Percentiles rank a stretch among this genome's conserved stretches.
phyloP scores from a whole-genome alignment of 768 basidiomycete species.

The Mycena polygramma region DNA sequence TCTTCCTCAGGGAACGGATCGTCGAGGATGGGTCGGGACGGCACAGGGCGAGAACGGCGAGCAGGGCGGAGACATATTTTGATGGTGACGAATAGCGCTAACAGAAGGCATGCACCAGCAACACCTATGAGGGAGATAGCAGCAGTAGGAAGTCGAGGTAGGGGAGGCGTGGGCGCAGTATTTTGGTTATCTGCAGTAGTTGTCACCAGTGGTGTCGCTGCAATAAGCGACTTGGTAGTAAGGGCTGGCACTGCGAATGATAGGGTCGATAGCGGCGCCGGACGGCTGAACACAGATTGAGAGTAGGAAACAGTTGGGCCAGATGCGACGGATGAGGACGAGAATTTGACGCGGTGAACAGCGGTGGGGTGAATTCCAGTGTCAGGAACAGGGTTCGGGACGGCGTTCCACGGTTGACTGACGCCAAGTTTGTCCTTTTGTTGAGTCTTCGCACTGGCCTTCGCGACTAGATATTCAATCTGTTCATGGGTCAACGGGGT shows the following conservation, averaged over 20 bases:
- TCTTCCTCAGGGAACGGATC: slow-evolving; percentile 62
- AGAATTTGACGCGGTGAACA: slow-evolving; percentile 44
- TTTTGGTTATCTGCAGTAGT: slow-evolving; percentile 30
- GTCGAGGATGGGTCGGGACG: slow-evolving; percentile 80
- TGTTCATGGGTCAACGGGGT: slow-evolving; percentile 31
- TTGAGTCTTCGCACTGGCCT: slow-evolving; percentile 34
- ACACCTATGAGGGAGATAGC: slow-evolving; percentile 67
- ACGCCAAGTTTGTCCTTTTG: slow-evolving; percentile 32
- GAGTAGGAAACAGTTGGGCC: slow-evolving; percentile 35
- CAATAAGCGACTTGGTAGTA: slow-evolving; percentile 6
- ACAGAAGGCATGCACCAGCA: slow-evolving; percentile 61
- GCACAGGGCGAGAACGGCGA: slow-evolving; percentile 70
- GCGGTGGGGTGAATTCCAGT: slow-evolving; percentile 49
- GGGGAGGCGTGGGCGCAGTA: slow-evolving; percentile 10
- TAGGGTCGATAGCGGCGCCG: neutral
- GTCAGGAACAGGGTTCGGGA: slow-evolving; percentile 67
- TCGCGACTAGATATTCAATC: slow-evolving; percentile 34
- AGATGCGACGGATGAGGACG: slow-evolving; percentile 42
- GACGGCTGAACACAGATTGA: neutral
- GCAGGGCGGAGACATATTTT: slow-evolving; percentile 64
- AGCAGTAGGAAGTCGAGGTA: slow-evolving; percentile 60
- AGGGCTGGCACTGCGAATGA: slow-evolving; percentile 6
- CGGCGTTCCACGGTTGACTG: slow-evolving; percentile 48
- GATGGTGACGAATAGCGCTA: slow-evolving; percentile 62
- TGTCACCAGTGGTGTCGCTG: slow-evolving; percentile 30